Base-by-base conservation (phyloP, 2,329 filamentous ascomycete species). In the Alternaria triticina region DNA sequence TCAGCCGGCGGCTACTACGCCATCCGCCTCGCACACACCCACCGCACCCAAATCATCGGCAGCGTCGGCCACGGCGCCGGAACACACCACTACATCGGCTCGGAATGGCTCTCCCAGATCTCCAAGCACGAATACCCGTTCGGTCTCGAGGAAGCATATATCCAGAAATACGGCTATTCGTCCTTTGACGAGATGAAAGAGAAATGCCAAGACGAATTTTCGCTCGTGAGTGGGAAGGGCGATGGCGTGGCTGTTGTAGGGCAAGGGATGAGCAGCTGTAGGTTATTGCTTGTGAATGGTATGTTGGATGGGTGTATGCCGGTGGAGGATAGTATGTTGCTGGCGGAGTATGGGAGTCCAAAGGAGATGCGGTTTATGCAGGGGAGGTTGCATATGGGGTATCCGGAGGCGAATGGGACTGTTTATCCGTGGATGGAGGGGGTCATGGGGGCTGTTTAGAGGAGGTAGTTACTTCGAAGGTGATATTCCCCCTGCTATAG, bases 251-350 rank as follows among this genome's bases (percentile, higher is more conserved):
- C 76, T 3, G 76, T 78, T 10, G 75, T 78, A 0, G 70, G 59
- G 9, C 6, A 27, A 20, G 83, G 82, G 51, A 77, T 81, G 28
- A 73, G 76, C 40, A 86, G 84, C 58, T 80, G 82, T 33, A 81
- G 82, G 56, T 68, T 88, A 56, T 73, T 89, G 58, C 74, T 88
- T 9, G 83, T 89, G 7, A 88, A 89, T 71, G 84, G 87, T 0
- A 82, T 83, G 20, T 77, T 85, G 28, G 87, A 89, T 72, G 86
- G 87, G 73, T 87, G 88, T 65, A 88, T 89, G 78, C 87, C 87
- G 0, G 83, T 88, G 25, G 87, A 88, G 71, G 87, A 88, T 73
- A 84, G 85, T 59, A 83, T 86, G 70, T 71, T 88, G 58, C 80
- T 85, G 23, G 73, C 87, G 10, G 81, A 84, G 64, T 83, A 85